Percentiles rank a stretch among this genome's conserved stretches.
Evolutionary conservation across 768 basidiomycete species (phyloP).

Genomic region (Kwoniella sp.): DNA sequence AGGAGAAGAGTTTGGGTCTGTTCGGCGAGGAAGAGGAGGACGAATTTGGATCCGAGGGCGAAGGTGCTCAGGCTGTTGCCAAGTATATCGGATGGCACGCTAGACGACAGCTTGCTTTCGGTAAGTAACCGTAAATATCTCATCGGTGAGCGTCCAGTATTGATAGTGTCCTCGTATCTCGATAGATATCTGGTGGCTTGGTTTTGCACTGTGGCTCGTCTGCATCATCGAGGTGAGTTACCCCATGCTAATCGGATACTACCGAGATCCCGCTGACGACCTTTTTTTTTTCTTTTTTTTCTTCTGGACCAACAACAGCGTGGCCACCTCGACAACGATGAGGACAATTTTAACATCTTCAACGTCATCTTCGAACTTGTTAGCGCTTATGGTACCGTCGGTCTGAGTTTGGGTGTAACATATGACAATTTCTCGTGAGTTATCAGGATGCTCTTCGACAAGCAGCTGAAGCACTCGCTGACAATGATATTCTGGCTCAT

Average conservation of each 20-base stretch:
- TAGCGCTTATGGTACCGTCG: slow-evolving; percentile 61
- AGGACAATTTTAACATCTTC: slow-evolving; percentile 78
- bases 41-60: slow-evolving; percentile 46
- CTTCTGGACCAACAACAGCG: slow-evolving; percentile 60
- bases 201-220: slow-evolving; percentile 76
- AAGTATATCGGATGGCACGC: slow-evolving; percentile 56
- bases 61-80: slow-evolving; percentile 50
- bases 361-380: slow-evolving; percentile 60
- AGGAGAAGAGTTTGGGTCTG: slow-evolving; percentile 85
- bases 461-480: not conserved
- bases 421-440: slow-evolving; percentile 56
- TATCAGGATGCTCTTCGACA: too few relatives aligned
- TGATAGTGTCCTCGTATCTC: too few relatives aligned
- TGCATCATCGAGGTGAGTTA: slow-evolving; percentile 92
- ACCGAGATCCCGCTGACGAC: not conserved
- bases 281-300: too few relatives aligned
- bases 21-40: slow-evolving; percentile 63
- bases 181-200: slow-evolving; percentile 99
- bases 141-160: too few relatives aligned
- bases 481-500: slow-evolving; percentile 32
- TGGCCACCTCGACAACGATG: slow-evolving; percentile 63
- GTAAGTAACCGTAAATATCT: slow-evolving; percentile 57
- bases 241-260: too few relatives aligned
- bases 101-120: slow-evolving; percentile 78
- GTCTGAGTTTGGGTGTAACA: slow-evolving; percentile 85